Evolutionary conservation across 2,329 filamentous ascomycete genomes (phyloP).

Genomic region (Cryphonectria parasitica): DNA sequence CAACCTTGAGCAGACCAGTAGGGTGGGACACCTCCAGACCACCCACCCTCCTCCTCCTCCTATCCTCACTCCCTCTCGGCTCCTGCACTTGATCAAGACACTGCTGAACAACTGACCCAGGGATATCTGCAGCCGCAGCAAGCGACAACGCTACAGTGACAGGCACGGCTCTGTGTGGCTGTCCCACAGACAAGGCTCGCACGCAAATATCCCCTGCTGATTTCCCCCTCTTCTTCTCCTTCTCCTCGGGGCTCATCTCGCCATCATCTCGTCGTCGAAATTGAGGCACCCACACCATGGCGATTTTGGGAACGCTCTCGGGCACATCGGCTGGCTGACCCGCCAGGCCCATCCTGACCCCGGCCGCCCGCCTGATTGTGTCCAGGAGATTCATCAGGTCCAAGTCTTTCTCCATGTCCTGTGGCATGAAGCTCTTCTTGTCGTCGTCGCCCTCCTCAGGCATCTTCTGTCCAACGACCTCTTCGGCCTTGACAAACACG

Average conservation of each 20-base stretch:
- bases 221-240: constrained; percentile 19
- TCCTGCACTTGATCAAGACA: constrained; percentile 32
- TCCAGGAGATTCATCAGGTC: constrained; percentile 41
- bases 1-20: constrained; percentile 51
- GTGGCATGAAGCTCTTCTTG: constrained; percentile 32
- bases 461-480: constrained; percentile 32
- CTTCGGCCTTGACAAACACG: constrained; percentile 43
- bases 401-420: constrained; percentile 39
- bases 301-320: constrained; percentile 50
- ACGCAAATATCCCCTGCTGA: constrained; percentile 43
- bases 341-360: constrained; percentile 46
- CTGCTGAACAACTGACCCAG: constrained; percentile 47
- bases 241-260: not conserved
- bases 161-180: constrained; percentile 49
- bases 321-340: constrained; percentile 42
- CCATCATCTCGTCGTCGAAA: not conserved
- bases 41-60: constrained; percentile 27
- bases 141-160: constrained; percentile 47
- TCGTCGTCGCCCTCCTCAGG: constrained; percentile 30
- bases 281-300: constrained; percentile 45
- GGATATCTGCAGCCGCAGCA: constrained; percentile 44
- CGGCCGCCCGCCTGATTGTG: constrained; percentile 42
- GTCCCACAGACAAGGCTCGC: constrained; percentile 51
- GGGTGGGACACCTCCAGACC: constrained; percentile 50
- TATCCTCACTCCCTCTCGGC: constrained; percentile 20